These are phyloP conservation scores for Ustilago shanxiensis DNA, from an alignment of 1,284 basidiomycete species.

Conservation along the genomic window DNA sequence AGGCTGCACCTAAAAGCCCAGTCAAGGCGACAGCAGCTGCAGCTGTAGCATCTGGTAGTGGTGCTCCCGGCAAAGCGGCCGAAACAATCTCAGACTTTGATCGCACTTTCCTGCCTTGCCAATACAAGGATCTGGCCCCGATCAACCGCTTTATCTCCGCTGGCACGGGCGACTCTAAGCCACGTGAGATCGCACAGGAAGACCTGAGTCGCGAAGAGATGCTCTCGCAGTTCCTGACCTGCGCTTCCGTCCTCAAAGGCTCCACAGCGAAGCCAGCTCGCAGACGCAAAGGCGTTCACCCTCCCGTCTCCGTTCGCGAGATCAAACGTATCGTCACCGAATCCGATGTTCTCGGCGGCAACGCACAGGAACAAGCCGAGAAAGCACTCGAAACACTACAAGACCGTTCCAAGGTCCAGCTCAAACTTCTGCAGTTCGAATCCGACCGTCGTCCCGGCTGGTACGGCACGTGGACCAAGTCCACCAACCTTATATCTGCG, in stretches of 20 bases:
- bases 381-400: constrained; percentile 57
- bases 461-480: constrained; percentile 66
- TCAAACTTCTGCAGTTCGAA: constrained; percentile 67
- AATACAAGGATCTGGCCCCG: constrained; percentile 65
- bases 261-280: not conserved
- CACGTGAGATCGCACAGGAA: constrained; percentile 22
- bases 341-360: constrained; percentile 65
- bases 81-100: constrained; percentile 57
- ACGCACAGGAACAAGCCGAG: constrained; percentile 59
- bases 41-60: constrained; percentile 15
- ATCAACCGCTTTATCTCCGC: constrained; percentile 55
- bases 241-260: constrained; percentile 20
- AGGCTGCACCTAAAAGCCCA: constrained; percentile 39
- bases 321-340: constrained; percentile 66
- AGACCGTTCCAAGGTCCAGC: constrained; percentile 59
- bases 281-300: constrained; percentile 54
- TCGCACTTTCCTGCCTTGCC: constrained; percentile 63
- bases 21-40: constrained; percentile 9
- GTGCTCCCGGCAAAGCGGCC: constrained; percentile 18
- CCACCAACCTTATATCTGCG: constrained; percentile 62
- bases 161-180: not conserved
- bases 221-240: constrained; percentile 48
- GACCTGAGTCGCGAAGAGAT: constrained; percentile 36
- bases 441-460: constrained; percentile 66
- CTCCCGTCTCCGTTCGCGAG: constrained; percentile 61